Evolutionary conservation across 371 early-diverging fungal genomes (phyloP), one percentile per base, ranked within the genome.

Genomic region (Cokeromyces recurvatus): DNA sequence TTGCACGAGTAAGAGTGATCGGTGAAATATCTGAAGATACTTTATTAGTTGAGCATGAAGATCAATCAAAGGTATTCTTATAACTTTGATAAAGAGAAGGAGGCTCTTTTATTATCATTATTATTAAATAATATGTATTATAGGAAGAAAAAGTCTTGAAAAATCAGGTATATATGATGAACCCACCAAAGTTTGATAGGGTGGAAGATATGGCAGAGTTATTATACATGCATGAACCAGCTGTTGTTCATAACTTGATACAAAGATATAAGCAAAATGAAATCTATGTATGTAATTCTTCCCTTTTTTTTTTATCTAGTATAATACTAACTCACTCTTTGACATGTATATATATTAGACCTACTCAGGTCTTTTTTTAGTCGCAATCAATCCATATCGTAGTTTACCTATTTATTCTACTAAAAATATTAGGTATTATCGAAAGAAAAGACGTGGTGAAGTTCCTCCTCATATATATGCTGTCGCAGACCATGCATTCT

Each of bases 131-230:
- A n/a, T n/a, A n/a, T n/a, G n/a, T n/a, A n/a, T n/a, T n/a, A n/a
- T 46, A 55, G 43, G 55, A 55, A 19, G 50, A 51, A 31, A 19
- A 56, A 29, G 34, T 56, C 9, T 23, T 41, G 5, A 53, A 40
- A 41, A 88, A 86, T 49, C 85, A 87, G 38, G 84, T 93, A 2
- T 89, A 93, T 46, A 93, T 96, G 70, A 96, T 97, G 89, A 99
- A 99, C 55, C 99, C 99, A 27, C 94, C 96, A 32, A 99, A 99
- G 73, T 99, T 99, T 66, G 99, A 99, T 66, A 82, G 86, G 52
- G 92, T 89, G 35, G 98, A 98, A 38, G 99, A 99, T 76, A 94
- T 99, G 96, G 98, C 98, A 19, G 94, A 94, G 42, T 68, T 99
- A 58, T 88, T 93, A 1, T 86, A 98, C 71, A 74, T 99, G 39